Evolutionary conservation across 352 stramenopile species (phyloP).

Genomic region (Phytophthora rubi): DNA sequence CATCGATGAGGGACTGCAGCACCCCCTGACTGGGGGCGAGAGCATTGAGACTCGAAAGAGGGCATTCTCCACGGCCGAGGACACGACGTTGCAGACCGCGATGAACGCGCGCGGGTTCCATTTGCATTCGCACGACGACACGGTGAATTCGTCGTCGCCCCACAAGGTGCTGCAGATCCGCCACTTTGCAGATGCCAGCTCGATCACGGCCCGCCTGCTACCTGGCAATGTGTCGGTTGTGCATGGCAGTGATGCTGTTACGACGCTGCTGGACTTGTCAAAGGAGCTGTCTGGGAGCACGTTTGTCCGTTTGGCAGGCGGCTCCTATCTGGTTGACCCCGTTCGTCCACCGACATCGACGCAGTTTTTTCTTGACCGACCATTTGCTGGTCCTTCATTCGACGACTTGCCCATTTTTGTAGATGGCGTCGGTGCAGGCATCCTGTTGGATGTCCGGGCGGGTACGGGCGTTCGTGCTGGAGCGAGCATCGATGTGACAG

Average conservation of each 20-base stretch:
- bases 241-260: slow-evolving; percentile 52
- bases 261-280: slow-evolving; percentile 51
- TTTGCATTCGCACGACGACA: slow-evolving; percentile 57
- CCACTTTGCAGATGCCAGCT: slow-evolving; percentile 59
- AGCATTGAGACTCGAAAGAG: slow-evolving; percentile 59
- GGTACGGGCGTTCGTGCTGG: slow-evolving; percentile 14
- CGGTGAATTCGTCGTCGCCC: slow-evolving; percentile 31
- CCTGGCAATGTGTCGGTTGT: slow-evolving; percentile 57
- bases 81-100: slow-evolving; percentile 46
- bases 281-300: slow-evolving; percentile 35
- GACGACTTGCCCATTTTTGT: slow-evolving; percentile 61
- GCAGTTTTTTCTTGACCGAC: slow-evolving; percentile 56
- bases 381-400: slow-evolving; percentile 51
- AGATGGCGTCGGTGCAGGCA: slow-evolving; percentile 53
- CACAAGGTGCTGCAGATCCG: slow-evolving; percentile 55
- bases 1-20: slow-evolving; percentile 60
- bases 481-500: slow-evolving; percentile 50
- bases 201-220: slow-evolving; percentile 31
- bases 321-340: slow-evolving; percentile 57
- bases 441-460: slow-evolving; percentile 49
- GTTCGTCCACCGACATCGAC: slow-evolving; percentile 34
- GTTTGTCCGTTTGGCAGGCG: slow-evolving; percentile 61
- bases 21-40: slow-evolving; percentile 41
- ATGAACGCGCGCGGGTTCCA: slow-evolving; percentile 60
- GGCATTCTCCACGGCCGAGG: slow-evolving; percentile 52